Evolutionary conservation across 2,329 filamentous ascomycete genomes (phyloP), one percentile per base, ranked within the genome.

Genomic region (Dothidotthia symphoricarpi): DNA sequence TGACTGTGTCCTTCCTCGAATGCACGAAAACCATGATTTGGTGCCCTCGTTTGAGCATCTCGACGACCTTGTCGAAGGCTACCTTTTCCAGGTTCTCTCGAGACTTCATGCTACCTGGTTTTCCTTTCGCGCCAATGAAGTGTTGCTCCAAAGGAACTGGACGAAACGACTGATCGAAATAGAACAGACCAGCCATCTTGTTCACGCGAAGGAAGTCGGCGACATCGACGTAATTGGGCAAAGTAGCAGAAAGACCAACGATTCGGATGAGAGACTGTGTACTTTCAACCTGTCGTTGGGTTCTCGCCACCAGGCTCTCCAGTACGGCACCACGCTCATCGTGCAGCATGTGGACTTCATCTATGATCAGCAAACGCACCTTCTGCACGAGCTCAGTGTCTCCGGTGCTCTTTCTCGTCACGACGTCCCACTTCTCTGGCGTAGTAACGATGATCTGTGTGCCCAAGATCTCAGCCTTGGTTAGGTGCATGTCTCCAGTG

Each of bases 1-100:
- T 79, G 51, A 95, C 81, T 0, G 94, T 98, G 55, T 99, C 94
- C 62, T 95, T 90, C 16, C 93, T 80, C 1, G 91, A 96, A 65
- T 98, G 94, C 9, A 98, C 94, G 66, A 99, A 98, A 0, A 99
- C 91, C 94, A 99, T 98, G 51, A 98, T 80, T 65, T 98, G 93
- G 58, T 99, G 93, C n/a, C 87, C 90, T 41, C 76, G 74, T 60
- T 89, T 81, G 3, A 98, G 75, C 90, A 98, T 96, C 35, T 93
- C 86, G 52, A 83, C 85, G 31, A 96, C 89, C 63, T 99, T 99
- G 51, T 97, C 90, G 61, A 94, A 98, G 0, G 88, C 82, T 3
- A 88, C 83, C 16, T 77, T 77, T 53, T 98, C 93, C 17, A 98
- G 73, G 51, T 97, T 97, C 25, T 96, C 91, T 40, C 86, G 83